Evolutionary conservation across 176 grass and related monocot species (phyloP), one percentile per base, ranked within the genome.

Genomic region (sorghum (Sorghum bicolor)): DNA sequence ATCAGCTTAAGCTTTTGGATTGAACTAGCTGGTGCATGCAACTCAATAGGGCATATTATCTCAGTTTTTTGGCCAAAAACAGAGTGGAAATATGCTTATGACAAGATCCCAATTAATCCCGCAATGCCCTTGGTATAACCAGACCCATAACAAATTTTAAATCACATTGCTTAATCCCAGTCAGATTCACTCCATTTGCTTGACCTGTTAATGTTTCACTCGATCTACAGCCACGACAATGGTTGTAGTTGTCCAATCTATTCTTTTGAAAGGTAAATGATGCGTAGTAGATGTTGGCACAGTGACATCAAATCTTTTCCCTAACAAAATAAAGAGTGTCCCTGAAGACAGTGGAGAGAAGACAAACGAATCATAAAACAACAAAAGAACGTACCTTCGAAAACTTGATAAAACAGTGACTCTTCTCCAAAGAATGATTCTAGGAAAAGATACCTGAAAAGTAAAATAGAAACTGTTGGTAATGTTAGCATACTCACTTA

Each of bases 391-490:
- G 10, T 78, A 97, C 94, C 94, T 90, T 93, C 61, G 82, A 97
- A 97, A 65, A 97, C 82, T 90, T 78, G 62, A 89, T 72, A 90
- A 90, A 97, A 94, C 67, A 97, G 79, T 39, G 89, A 70, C 39
- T 82, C 87, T 74, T 97, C 89, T 39, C 84, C 76, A 92, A 97
- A 97, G 52, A 97, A 97, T 67, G 89, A 83, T 73, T 92, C 78
- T 53, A 91, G 70, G 70, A 97, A 97, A 74, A 97, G 83, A 72
- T 92, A 97, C 85, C 94, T 97, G 29, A 80, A 88, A 87, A 67
- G 74, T 50, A 78, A 57, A 87, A 44, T 6, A 17, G 50, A 31
- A 29, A 80, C 6, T 76, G 39, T 89, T 28, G 77, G 14, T 64
- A 89, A 57, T 52, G 6, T 86, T 64, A 75, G 44, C 12, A 68